Percentiles rank a stretch among this genome's conserved stretches.
These are phyloP conservation scores for Talaromyces ruber DNA, from an alignment of 495 filamentous ascomycete species.

Conservation along the genomic window DNA sequence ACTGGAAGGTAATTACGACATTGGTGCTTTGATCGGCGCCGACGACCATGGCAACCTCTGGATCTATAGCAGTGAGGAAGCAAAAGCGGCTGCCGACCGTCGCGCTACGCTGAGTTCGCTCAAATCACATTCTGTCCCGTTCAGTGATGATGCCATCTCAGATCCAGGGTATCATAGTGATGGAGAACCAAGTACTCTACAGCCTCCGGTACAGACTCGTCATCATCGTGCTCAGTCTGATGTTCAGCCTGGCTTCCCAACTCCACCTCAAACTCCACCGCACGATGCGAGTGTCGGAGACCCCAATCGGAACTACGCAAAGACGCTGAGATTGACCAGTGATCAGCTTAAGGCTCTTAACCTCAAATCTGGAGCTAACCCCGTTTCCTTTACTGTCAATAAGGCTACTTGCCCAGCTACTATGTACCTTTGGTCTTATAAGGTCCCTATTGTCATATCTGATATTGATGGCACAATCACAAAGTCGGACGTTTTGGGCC, in stretches of 20 bases:
- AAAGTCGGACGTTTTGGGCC: slow-evolving; percentile 95
- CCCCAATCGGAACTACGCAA: slow-evolving; percentile 80
- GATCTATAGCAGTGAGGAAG: slow-evolving; percentile 97
- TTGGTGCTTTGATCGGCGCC: slow-evolving; percentile 87
- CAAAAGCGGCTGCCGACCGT: slow-evolving; percentile 65
- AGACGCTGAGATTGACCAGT: slow-evolving; percentile 92
- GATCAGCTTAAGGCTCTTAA: slow-evolving; percentile 86
- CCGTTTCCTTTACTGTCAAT: slow-evolving; percentile 94
- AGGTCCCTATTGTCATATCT: slow-evolving; percentile 89
- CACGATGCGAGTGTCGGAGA: slow-evolving; percentile 47
- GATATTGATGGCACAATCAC: slow-evolving; percentile 99
- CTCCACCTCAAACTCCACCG: slow-evolving; percentile 71
- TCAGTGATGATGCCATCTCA: slow-evolving; percentile 75
- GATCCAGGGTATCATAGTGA: slow-evolving; percentile 95
- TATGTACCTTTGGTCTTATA: slow-evolving; percentile 89
- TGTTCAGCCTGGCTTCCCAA: slow-evolving; percentile 56
- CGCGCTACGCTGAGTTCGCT: slow-evolving; percentile 44
- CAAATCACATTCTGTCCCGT: slow-evolving; percentile 40
- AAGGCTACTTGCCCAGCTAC: slow-evolving; percentile 80
- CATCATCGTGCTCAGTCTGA: slow-evolving; percentile 62
- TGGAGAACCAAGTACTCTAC: slow-evolving; percentile 40
- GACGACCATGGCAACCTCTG: slow-evolving; percentile 94
- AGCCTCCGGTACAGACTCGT: slow-evolving; percentile 20
- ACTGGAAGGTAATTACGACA: slow-evolving; percentile 89
- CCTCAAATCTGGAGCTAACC: slow-evolving; percentile 75